A percentile compares a stretch with the other conserved stretches of the same genome.
Evolutionary conservation across 2,329 filamentous ascomycete genomes (phyloP).

Genomic region (Onygena corvina): DNA sequence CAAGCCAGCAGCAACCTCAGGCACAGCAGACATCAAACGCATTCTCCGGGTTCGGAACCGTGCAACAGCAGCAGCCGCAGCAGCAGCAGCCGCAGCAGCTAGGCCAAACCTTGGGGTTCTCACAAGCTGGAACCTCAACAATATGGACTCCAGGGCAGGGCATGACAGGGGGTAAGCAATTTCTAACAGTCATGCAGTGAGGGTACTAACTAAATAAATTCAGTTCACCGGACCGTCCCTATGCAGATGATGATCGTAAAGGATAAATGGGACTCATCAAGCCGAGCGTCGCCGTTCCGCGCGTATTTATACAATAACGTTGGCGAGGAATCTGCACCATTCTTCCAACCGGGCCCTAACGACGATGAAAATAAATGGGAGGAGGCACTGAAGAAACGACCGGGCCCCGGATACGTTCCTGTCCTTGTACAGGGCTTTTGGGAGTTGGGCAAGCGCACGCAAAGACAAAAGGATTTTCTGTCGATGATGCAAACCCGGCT

Average conservation of each 20-base stretch:
- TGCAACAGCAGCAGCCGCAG: slow-evolving; percentile 17
- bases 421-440: slow-evolving; percentile 49
- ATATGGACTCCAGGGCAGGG: slow-evolving; percentile 35
- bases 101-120: slow-evolving; percentile 30
- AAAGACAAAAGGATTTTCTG: slow-evolving; percentile 47
- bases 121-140: slow-evolving; percentile 28
- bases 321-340: slow-evolving; percentile 46
- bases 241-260: slow-evolving; percentile 51
- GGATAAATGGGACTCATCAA: slow-evolving; percentile 49
- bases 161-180: slow-evolving; percentile 30
- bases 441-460: slow-evolving; percentile 46
- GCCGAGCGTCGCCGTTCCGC: slow-evolving; percentile 43
- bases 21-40: slow-evolving; percentile 29
- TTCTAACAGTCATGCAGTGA: too few relatives aligned
- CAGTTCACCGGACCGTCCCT: slow-evolving; percentile 48
- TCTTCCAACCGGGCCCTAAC: slow-evolving; percentile 46
- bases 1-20: slow-evolving; percentile 17
- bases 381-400: slow-evolving; percentile 49
- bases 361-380: slow-evolving; percentile 54
- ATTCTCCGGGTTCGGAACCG: slow-evolving; percentile 28
- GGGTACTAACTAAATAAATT: not conserved
- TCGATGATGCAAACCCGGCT: slow-evolving; percentile 46
- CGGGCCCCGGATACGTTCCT: slow-evolving; percentile 46
- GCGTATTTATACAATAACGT: slow-evolving; percentile 54
- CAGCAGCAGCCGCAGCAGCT: slow-evolving; percentile 29